These are phyloP conservation scores for Cladosporium sp. DNA, from an alignment of 2,329 filamentous ascomycete species.

Conservation along the genomic window DNA sequence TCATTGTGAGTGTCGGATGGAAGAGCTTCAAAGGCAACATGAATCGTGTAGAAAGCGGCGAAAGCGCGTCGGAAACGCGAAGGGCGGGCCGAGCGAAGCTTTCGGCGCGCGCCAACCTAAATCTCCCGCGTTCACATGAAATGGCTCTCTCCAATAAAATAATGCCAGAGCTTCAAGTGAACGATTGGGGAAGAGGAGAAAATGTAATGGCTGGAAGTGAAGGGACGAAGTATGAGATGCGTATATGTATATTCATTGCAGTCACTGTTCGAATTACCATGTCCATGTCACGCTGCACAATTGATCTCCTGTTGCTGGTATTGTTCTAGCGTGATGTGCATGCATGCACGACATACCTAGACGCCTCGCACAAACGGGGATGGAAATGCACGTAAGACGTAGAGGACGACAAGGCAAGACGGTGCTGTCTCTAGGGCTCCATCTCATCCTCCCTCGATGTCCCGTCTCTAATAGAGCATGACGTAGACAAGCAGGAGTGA, in stretches of 20 bases:
- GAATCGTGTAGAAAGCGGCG: slow-evolving; percentile 1
- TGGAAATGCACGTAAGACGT: not conserved
- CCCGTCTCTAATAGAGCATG: not conserved
- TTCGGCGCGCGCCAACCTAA: not conserved
- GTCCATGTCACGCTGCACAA: not conserved
- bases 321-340: not conserved
- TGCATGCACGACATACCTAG: not conserved
- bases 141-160: not conserved
- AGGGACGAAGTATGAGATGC: not conserved
- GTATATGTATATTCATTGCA: too few species aligned
- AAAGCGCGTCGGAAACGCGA: slow-evolving; percentile 2
- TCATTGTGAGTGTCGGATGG: not conserved
- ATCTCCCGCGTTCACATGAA: not conserved
- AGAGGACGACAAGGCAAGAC: not conserved
- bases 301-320: not conserved
- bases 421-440: not conserved
- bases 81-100: not conserved
- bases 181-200: slow-evolving; percentile 1
- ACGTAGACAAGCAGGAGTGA: not conserved
- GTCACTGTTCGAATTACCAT: not conserved
- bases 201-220: not conserved
- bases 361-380: not conserved
- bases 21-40: not conserved
- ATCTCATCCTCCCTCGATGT: not conserved
- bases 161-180: not conserved